Evolutionary conservation across 2,329 filamentous ascomycete species (phyloP).

Genomic region (Alternaria longipes): DNA sequence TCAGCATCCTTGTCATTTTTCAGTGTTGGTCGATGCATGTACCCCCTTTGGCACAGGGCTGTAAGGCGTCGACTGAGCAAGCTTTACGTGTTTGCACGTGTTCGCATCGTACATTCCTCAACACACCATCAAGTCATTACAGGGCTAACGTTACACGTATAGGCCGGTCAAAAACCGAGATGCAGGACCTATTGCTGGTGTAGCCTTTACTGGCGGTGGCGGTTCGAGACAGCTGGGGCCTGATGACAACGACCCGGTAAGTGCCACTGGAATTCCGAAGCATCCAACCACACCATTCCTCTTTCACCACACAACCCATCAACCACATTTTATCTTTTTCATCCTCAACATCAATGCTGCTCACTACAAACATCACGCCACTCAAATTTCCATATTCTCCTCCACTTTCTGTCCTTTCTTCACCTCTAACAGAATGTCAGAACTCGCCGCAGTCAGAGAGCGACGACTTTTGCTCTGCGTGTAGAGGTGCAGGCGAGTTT

Average conservation of each 20-base stretch:
- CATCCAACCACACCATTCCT: conserved; percentile 54
- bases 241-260: conserved; percentile 66
- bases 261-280: conserved; percentile 55
- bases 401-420: conserved; percentile 46
- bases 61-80: conserved; percentile 42
- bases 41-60: conserved; percentile 39
- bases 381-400: conserved; percentile 49
- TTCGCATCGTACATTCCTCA: conserved; percentile 31
- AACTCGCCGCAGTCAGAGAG: conserved; percentile 66
- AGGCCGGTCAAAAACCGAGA: conserved; percentile 81
- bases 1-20: conserved; percentile 20
- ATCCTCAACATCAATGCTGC: conserved; percentile 45
- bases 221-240: conserved; percentile 69
- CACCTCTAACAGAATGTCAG: conserved; percentile 54
- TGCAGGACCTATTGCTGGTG: conserved; percentile 70
- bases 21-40: conserved; percentile 32
- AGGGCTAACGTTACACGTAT: conserved; percentile 45
- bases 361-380: conserved; percentile 38
- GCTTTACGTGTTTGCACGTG: conserved; percentile 46
- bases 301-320: conserved; percentile 49
- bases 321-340: conserved; percentile 38
- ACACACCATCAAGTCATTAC: conserved; percentile 35
- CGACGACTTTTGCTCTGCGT: conserved; percentile 89
- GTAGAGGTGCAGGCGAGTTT: conserved; percentile 82
- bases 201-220: conserved; percentile 65